phyloP scores from a whole-genome alignment of 1,284 basidiomycete species.

The Agroathelia rolfsii region DNA sequence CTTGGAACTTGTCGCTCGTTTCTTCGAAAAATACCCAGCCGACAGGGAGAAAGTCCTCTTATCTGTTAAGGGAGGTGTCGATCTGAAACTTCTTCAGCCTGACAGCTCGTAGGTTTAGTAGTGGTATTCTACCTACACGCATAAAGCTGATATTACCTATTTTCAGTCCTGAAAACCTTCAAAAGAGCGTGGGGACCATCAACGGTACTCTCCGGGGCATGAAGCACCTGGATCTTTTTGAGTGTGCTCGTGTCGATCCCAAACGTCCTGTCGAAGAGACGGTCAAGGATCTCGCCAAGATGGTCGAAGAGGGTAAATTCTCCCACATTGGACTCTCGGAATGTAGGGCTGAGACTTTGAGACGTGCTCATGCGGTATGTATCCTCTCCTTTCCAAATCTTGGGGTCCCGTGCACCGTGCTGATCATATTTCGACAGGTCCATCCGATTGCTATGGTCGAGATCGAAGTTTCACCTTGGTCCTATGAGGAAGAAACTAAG shows the following conservation, averaged over 20 bases:
- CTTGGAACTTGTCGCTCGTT: slow-evolving; percentile 31
- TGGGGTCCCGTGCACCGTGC: too few relatives aligned
- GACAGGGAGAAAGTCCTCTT: slow-evolving; percentile 39
- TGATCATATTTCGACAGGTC: slow-evolving; percentile 19
- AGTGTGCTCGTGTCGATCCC: slow-evolving; percentile 32
- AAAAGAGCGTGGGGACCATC: slow-evolving; percentile 29
- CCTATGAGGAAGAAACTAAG: slow-evolving; percentile 31
- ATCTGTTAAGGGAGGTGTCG: slow-evolving; percentile 33
- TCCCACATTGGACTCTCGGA: slow-evolving; percentile 46
- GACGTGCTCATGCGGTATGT: slow-evolving; percentile 32
- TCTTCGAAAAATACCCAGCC: slow-evolving; percentile 42
- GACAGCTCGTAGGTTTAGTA: slow-evolving; percentile 17
- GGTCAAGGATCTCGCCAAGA: slow-evolving; percentile 21
- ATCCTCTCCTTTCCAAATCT: too few relatives aligned
- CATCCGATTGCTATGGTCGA: slow-evolving; percentile 39
- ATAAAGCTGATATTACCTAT: too few relatives aligned
- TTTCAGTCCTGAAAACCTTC: slow-evolving; percentile 25
- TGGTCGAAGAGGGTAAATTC: slow-evolving; percentile 34
- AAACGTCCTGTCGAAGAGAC: slow-evolving; percentile 26
- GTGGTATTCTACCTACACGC: slow-evolving; percentile 1
- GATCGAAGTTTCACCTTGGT: slow-evolving; percentile 44
- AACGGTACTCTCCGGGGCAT: slow-evolving; percentile 31
- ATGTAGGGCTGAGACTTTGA: slow-evolving; percentile 36
- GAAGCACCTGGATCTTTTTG: slow-evolving; percentile 40
- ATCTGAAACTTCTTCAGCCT: slow-evolving; percentile 7